These are phyloP conservation scores for Cladosporium sp. DNA, from an alignment of 2,329 filamentous ascomycete species.

Conservation along the genomic window DNA sequence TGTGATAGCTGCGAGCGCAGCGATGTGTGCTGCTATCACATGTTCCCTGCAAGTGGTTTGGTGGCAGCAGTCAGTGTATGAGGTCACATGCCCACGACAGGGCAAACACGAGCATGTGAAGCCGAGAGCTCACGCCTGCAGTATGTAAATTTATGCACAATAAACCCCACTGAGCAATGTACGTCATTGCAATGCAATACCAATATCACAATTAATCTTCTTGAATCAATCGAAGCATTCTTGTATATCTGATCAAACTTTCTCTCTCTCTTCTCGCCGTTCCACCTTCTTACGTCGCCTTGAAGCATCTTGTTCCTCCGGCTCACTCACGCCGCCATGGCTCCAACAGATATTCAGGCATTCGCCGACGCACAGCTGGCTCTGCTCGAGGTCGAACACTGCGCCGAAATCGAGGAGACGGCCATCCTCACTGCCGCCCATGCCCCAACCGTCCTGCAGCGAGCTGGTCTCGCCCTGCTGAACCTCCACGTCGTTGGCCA, in stretches of 20 bases:
- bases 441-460: slow-evolving; percentile 69
- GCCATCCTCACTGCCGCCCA: slow-evolving; percentile 66
- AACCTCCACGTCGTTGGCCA: slow-evolving; percentile 74
- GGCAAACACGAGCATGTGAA: slow-evolving; percentile 14
- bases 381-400: slow-evolving; percentile 70
- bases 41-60: not conserved
- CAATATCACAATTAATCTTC: not conserved
- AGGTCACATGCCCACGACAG: not conserved
- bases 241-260: not conserved
- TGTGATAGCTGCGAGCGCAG: slow-evolving; percentile 11
- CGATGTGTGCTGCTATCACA: slow-evolving; percentile 6
- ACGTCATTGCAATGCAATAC: slow-evolving; percentile 5
- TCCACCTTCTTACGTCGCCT: not conserved
- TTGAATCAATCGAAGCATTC: not conserved
- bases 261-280: not conserved
- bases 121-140: not conserved
- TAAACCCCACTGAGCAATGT: not conserved
- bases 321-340: slow-evolving; percentile 6
- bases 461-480: slow-evolving; percentile 75
- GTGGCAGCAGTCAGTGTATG: slow-evolving; percentile 2
- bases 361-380: slow-evolving; percentile 72
- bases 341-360: slow-evolving; percentile 57
- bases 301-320: not conserved
- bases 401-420: slow-evolving; percentile 71
- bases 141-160: not conserved